Evolutionary conservation across 2,329 filamentous ascomycete genomes (phyloP), one percentile per base, ranked within the genome.

Genomic region (Chaetomiaceae sp.): DNA sequence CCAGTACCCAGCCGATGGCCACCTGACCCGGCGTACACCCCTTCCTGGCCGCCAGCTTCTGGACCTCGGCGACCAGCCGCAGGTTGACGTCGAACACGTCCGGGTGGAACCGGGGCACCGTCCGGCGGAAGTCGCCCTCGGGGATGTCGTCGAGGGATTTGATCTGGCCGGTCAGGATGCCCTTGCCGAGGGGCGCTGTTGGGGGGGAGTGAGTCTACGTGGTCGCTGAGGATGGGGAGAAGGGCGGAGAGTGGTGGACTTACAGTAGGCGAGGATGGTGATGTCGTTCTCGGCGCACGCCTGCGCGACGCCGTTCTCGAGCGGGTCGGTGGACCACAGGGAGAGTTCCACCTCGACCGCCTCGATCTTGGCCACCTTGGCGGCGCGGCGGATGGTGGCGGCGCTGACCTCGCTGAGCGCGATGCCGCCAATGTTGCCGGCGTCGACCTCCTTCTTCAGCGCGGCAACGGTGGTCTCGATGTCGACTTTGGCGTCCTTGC

Each of bases 231-330:
- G 19, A 8, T 34, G 12, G 8, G 34, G 20, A 21, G 23, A 3
- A 17, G 19, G 38, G 19, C 4, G 35, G 16, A 21, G 17, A 2
- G 27, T 35, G 27, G 34, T n/a, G 13, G 35, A 64, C 69, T 60
- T 63, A 72, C 70, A 85, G 68, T 89, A 91, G 0, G 84, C 85
- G 31, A 89, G 68, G 42, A 91, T 70, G 0, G 85, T 83, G 53
- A 92, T 89, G 41, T 74, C 70, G 40, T 86, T 67, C 63, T 91
- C 75, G 0, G 71, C 74, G 60, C 81, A 85, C 0, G 78, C 74
- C 20, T 63, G 58, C 1, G 63, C 63, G 21, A 74, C 62, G 8
- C 72, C 69, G 40, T 69, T 69, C 16, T 58, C 56, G 34, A 69
- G 56, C 19, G 66, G 62, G 9, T 70, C 65, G 8, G 64, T 67